Evolutionary conservation across 495 filamentous ascomycete genomes (phyloP), one percentile per base, ranked within the genome.

Genomic region (Usnea hakonensis): DNA sequence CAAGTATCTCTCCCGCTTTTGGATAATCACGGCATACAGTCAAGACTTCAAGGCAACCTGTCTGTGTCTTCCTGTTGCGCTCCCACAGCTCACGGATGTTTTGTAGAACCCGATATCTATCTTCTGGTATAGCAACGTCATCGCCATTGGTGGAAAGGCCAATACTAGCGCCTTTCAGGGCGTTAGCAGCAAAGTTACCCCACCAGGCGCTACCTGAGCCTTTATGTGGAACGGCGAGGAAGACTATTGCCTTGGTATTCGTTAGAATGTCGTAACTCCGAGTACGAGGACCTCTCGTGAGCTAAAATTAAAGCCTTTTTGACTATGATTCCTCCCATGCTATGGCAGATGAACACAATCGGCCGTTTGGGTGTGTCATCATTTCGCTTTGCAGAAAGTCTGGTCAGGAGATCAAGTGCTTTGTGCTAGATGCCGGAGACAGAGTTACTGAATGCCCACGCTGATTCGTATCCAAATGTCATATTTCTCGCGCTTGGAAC

Each of bases 301-400:
- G 68, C 63, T 17, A 60, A 28, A 9, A 64, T 72, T 58, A 69
- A 38, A 23, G 69, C 69, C 55, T 75, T 72, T 59, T 76, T 76
- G 60, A 71, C 64, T 0, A 76, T 64, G 38, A 77, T 72, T 1
- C 75, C 74, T 19, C 74, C 75, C 2, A 76, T 52, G 57, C 74
- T 77, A 60, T 77, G 74, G 43, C 70, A 71, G 37, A 77, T 53
- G 63, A 76, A 77, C 11, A 77, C 44, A 23, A 72, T 55, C 14
- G 70, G 70, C 26, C 68, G n/a, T 37, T 37, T 50, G 4, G 44
- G 33, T 44, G 35, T n/a, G 28, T 26, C 2, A 10, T 19, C 8
- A 48, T 10, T 17, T 35, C 57, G 26, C 30, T 59, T 19, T n/a
- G 32, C 41, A 35, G 28, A 13, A 9, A 59, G 63, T 5, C 28